A percentile compares a stretch with the other conserved stretches of the same genome.
phyloP scores from a whole-genome alignment of 805 yeast species.

The Saturnispora gosingensis region DNA sequence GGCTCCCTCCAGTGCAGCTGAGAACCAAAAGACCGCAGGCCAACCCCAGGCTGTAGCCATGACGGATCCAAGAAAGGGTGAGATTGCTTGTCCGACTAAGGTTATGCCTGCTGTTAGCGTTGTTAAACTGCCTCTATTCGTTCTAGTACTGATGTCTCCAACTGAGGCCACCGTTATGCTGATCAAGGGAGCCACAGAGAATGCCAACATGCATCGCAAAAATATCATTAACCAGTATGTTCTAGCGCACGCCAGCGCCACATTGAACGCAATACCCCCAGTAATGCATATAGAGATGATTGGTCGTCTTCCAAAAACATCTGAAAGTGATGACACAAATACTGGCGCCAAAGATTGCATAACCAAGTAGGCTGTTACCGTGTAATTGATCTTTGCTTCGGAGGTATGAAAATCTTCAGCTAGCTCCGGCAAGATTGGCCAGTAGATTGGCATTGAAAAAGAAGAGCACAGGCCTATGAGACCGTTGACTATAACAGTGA shows the following conservation, averaged over 20 bases:
- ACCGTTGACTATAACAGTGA: conserved; percentile 34
- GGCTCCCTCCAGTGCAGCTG: conserved; percentile 53
- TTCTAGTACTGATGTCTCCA: conserved; percentile 61
- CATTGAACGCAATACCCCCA: conserved; percentile 49
- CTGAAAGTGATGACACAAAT: conserved; percentile 59
- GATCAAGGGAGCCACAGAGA: conserved; percentile 67
- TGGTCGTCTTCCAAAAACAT: conserved; percentile 64
- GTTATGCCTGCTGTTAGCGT: conserved; percentile 60
- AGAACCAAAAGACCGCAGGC: conserved; percentile 74
- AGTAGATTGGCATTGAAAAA: conserved; percentile 66
- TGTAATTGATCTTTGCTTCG: conserved; percentile 51
- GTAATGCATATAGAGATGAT: conserved; percentile 44
- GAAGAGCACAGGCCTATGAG: conserved; percentile 57
- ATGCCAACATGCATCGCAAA: conserved; percentile 67
- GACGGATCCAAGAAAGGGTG: conserved; percentile 59
- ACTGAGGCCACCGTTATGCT: conserved; percentile 62
- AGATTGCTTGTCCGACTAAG: conserved; percentile 66
- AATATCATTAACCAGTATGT: conserved; percentile 54
- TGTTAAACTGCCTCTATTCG: conserved; percentile 60
- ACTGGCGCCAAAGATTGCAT: conserved; percentile 75
- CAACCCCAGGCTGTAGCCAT: conserved; percentile 50
- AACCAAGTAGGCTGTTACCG: conserved; percentile 68
- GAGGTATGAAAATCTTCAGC: conserved; percentile 45
- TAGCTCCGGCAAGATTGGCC: conserved; percentile 62
- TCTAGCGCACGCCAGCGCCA: conserved; percentile 54